Conservation (phyloP, 768 basidiomycete species). For the Auricularia cornea region DNA sequence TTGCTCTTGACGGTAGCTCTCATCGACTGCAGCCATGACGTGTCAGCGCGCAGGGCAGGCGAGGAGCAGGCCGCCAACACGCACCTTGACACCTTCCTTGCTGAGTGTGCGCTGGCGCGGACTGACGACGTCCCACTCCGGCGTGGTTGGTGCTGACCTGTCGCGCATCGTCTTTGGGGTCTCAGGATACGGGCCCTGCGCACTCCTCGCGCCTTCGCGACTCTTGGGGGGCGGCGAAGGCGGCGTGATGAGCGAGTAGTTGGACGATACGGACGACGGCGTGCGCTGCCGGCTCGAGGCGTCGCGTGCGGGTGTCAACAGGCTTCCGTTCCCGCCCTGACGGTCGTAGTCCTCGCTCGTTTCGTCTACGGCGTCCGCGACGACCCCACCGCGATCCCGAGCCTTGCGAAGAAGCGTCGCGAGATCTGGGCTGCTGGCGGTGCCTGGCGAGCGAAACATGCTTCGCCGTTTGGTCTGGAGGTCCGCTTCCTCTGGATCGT, state of each 20-base stretch:
- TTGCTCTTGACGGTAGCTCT: constrained; percentile 67
- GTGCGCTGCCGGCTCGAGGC: constrained; percentile 25
- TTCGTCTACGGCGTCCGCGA: constrained; percentile 18
- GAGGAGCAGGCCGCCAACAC: constrained; percentile 11
- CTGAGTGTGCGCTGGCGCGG: background rate
- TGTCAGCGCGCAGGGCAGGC: constrained; percentile 6
- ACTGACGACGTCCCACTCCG: background rate
- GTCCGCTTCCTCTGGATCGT: constrained; percentile 59
- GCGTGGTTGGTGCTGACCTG: background rate
- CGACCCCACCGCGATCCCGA: constrained; percentile 52
- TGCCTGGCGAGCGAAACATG: constrained; percentile 82
- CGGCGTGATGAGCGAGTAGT: constrained; percentile 19
- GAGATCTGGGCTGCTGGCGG: constrained; percentile 86
- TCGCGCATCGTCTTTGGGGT: background rate
- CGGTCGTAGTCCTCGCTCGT: background rate
- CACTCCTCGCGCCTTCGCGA: background rate
- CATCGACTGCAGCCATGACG: constrained; percentile 26
- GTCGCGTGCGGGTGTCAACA: constrained; percentile 15
- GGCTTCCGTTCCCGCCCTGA: background rate
- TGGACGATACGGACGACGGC: constrained; percentile 36
- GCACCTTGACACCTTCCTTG: constrained; percentile 34
- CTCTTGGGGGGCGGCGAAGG: constrained; percentile 26
- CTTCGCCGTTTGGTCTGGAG: constrained; percentile 70
- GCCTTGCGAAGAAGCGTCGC: constrained; percentile 81
- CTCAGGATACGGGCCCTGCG: background rate